A percentile compares a stretch with the other conserved stretches of the same genome.
Evolutionary conservation across 176 grass and related monocot species (phyloP).

Genomic region (Triticum timopheevii): DNA sequence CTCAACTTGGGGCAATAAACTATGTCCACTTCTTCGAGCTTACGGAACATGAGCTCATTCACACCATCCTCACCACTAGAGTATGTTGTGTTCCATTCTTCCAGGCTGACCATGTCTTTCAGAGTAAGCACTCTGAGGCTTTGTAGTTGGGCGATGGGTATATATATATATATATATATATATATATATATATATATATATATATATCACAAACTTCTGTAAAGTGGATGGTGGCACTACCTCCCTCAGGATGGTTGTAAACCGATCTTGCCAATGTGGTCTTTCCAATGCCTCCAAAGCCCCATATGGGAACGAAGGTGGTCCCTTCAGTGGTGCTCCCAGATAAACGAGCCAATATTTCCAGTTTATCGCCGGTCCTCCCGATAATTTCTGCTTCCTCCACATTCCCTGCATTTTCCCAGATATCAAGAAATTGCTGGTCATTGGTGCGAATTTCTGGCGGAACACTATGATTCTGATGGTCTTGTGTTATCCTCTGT

Average conservation of each 20-base stretch:
- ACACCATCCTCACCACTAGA: no score
- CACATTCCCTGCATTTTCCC: neutral
- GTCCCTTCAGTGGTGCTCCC: no score
- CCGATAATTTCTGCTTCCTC: neutral
- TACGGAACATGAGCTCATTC: neutral
- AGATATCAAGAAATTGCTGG: neutral
- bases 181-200: no score
- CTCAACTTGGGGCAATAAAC: neutral
- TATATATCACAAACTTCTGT: fast-evolving
- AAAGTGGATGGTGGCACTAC: neutral
- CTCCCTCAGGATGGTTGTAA: neutral
- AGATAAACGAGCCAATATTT: no score
- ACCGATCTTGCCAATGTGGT: no score
- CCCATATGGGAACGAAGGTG: no score
- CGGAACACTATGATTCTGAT: neutral
- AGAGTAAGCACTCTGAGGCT: neutral
- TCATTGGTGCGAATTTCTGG: neutral
- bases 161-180: neutral
- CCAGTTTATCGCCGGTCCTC: no score
- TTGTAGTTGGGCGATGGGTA: neutral
- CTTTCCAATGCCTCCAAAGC: no score
- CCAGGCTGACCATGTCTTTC: neutral
- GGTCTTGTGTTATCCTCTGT: neutral
- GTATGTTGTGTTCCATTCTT: neutral
- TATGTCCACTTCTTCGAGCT: neutral